Conservation (phyloP, 179 eudicot species). For the Silene coronaria region DNA sequence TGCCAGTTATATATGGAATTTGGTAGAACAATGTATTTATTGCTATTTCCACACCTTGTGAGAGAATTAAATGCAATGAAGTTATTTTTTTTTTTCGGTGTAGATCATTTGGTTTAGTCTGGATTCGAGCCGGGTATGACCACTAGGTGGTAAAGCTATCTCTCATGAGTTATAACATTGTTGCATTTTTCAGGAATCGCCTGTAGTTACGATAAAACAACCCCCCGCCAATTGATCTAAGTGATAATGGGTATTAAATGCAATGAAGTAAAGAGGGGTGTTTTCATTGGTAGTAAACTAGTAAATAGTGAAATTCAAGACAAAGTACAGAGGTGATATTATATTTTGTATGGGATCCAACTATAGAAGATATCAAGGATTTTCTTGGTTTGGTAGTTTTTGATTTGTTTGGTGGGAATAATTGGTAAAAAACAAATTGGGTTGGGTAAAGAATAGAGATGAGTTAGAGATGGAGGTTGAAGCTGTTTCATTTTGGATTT, state of each 20-base stretch:
- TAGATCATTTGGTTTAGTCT: too few relatives aligned
- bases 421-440: slow-evolving; percentile 13
- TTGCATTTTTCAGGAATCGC: too few relatives aligned
- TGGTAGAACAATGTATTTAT: slow-evolving; percentile 28
- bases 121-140: too few relatives aligned
- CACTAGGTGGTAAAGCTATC: too few relatives aligned
- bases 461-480: background rate
- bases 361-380: slow-evolving; percentile 1
- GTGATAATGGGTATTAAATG: too few relatives aligned
- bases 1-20: slow-evolving; percentile 33
- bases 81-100: too few relatives aligned
- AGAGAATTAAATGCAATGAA: slow-evolving; percentile 18
- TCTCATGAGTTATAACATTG: too few relatives aligned
- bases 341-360: slow-evolving; percentile 7
- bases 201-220: too few relatives aligned
- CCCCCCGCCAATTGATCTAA: too few relatives aligned
- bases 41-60: slow-evolving; percentile 27
- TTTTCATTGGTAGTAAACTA: slow-evolving; percentile 9
- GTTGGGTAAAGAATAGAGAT: slow-evolving; percentile 16
- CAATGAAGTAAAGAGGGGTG: background rate
- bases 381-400: slow-evolving; percentile 27
- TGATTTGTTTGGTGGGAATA: slow-evolving; percentile 27
- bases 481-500: background rate
- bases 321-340: background rate
- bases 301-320: background rate